phyloP scores from a whole-genome alignment of 306 rosid species.

The Bauhinia variegata region DNA sequence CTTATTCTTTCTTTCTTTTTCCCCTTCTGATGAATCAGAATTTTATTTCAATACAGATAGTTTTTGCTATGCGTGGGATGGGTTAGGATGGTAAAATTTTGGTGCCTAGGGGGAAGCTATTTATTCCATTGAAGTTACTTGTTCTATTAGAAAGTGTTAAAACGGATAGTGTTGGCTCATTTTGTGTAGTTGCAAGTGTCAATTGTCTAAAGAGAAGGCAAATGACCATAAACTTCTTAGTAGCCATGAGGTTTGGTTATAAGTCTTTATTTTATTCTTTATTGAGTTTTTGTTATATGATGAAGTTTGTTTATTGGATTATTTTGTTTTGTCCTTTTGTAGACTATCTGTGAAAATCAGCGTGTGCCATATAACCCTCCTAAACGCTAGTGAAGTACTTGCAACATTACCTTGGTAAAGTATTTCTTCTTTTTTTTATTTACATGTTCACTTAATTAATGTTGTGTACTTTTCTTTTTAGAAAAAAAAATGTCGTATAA shows the following conservation, averaged over 20 bases:
- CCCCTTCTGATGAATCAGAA: too few relatives aligned
- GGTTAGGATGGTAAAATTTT: background rate
- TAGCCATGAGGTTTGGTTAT: too few relatives aligned
- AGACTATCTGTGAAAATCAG: slow-evolving; percentile 75
- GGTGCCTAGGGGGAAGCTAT: slow-evolving; percentile 1
- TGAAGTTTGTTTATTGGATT: slow-evolving; percentile 10
- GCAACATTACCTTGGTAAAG: slow-evolving; percentile 16
- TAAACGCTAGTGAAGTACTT: slow-evolving; percentile 50
- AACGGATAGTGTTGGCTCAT: too few relatives aligned
- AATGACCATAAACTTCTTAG: too few relatives aligned
- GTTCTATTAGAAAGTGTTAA: too few relatives aligned
- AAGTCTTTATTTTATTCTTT: background rate
- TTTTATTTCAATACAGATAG: too few relatives aligned
- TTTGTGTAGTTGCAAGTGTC: too few relatives aligned
- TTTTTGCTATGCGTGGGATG: background rate
- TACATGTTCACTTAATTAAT: background rate
- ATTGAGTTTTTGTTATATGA: background rate
- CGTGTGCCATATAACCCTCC: slow-evolving; percentile 81
- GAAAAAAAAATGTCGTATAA: too few relatives aligned
- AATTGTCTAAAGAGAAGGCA: too few relatives aligned
- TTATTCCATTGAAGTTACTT: background rate
- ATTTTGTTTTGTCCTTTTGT: slow-evolving; percentile 35
- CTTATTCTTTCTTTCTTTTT: too few relatives aligned
- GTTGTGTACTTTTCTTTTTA: background rate
- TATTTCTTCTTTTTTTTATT: background rate